A percentile compares a stretch with the other conserved stretches of the same genome.
These are phyloP conservation scores for Marasmius tenuissimus DNA, from an alignment of 1,284 basidiomycete genomes.

Conservation along the genomic window DNA sequence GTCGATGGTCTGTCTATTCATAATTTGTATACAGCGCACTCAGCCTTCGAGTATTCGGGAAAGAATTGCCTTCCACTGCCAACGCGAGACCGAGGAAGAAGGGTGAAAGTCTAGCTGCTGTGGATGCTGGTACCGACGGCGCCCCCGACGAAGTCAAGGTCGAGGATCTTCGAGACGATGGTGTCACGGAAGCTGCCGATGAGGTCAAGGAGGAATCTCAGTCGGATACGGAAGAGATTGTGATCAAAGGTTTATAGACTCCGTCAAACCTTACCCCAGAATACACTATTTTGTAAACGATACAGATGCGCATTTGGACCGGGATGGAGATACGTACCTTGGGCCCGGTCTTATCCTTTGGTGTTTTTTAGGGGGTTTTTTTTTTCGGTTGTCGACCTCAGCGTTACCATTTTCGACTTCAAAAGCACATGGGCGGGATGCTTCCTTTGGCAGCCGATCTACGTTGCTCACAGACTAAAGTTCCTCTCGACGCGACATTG, in stretches of 20 bases:
- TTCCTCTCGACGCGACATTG: too few relatives aligned
- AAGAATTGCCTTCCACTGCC: slow-evolving; percentile 49
- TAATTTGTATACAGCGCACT: slow-evolving; percentile 53
- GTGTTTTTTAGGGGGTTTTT: too few relatives aligned
- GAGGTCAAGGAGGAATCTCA: neutral
- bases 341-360: too few relatives aligned
- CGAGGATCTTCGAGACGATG: neutral
- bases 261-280: neutral
- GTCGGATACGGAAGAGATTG: neutral
- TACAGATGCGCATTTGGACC: too few relatives aligned
- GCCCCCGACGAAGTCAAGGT: neutral
- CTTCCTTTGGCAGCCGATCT: too few relatives aligned
- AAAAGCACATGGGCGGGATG: too few relatives aligned
- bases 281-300: too few relatives aligned
- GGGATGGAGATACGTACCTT: too few relatives aligned
- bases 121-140: neutral
- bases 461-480: too few relatives aligned
- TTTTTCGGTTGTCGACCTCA: too few relatives aligned
- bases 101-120: neutral
- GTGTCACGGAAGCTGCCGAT: neutral
- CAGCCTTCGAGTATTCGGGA: slow-evolving; percentile 76
- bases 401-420: too few relatives aligned
- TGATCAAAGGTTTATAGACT: neutral
- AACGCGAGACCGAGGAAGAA: neutral
- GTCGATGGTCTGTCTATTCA: slow-evolving; percentile 1